Evolutionary conservation across 2,329 filamentous ascomycete species (phyloP).

Genomic region (Ceratocystis albifundus): DNA sequence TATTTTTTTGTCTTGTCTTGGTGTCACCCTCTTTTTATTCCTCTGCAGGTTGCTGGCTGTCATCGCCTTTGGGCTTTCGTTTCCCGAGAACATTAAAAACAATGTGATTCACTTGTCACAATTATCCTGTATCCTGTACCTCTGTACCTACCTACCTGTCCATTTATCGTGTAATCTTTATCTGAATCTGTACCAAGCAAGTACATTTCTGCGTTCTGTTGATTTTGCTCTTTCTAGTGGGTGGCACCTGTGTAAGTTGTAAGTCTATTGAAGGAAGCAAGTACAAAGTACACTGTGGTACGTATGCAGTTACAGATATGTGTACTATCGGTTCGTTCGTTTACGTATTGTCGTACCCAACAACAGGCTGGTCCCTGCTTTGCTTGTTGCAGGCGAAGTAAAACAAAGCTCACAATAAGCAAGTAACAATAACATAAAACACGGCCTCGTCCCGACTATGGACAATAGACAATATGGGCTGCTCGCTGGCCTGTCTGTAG

Average conservation of each 20-base stretch:
- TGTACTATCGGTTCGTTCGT: constrained; percentile 8
- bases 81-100: not conserved
- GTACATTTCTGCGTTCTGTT: not conserved
- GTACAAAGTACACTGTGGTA: not conserved
- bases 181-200: not conserved
- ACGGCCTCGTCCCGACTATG: not conserved
- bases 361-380: not conserved
- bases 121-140: not conserved
- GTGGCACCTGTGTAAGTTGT: not conserved
- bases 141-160: no score
- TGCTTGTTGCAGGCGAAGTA: no score
- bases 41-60: no score
- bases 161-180: not conserved
- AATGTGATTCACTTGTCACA: constrained; percentile 4
- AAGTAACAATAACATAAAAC: not conserved
- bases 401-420: not conserved
- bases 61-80: no score
- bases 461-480: not conserved
- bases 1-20: not conserved
- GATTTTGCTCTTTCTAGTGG: not conserved
- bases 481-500: not conserved
- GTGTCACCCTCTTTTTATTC: not conserved
- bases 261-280: not conserved
- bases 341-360: constrained; percentile 1
- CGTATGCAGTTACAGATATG: constrained; percentile 12